Evolutionary conservation across 345 rosid genomes (phyloP).

Genomic region (Balakata baccata): DNA sequence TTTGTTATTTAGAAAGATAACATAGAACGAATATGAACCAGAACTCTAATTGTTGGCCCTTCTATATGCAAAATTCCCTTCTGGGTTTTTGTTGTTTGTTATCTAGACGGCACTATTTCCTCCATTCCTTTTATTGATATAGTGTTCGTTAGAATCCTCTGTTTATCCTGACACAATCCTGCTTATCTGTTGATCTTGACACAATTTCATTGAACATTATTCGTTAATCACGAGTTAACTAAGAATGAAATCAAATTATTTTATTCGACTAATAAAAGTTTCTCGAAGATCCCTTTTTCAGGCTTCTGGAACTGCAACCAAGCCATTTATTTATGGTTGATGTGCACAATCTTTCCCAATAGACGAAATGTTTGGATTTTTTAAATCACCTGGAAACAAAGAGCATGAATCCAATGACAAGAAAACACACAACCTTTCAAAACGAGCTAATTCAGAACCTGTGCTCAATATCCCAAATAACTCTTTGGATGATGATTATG

Average conservation of each 20-base stretch:
- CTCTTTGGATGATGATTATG: constrained; percentile 6
- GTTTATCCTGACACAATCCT: too few species aligned
- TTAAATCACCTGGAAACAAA: constrained; percentile 42
- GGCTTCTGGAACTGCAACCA: constrained; percentile 4
- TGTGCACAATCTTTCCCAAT: not conserved
- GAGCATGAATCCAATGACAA: constrained; percentile 21
- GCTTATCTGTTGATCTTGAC: not conserved
- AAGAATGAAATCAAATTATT: too few species aligned
- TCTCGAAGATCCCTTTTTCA: not conserved
- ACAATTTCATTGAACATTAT: not conserved
- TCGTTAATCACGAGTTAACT: too few species aligned
- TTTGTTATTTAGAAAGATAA: not conserved
- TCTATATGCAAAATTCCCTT: not conserved
- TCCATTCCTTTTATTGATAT: not conserved
- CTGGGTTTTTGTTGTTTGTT: not conserved
- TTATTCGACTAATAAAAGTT: not conserved
- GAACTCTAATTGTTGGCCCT: not conserved
- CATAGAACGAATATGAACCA: not conserved
- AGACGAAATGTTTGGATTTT: constrained; percentile 63
- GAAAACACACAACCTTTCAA: constrained; percentile 1
- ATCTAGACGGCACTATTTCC: not conserved
- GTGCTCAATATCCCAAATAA: not conserved
- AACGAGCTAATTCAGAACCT: constrained; percentile 26
- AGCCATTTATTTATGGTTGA: not conserved
- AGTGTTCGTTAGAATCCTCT: not conserved